phyloP scores from a whole-genome alignment of 2,329 filamentous ascomycete genomes.

The Calonectria montana region DNA sequence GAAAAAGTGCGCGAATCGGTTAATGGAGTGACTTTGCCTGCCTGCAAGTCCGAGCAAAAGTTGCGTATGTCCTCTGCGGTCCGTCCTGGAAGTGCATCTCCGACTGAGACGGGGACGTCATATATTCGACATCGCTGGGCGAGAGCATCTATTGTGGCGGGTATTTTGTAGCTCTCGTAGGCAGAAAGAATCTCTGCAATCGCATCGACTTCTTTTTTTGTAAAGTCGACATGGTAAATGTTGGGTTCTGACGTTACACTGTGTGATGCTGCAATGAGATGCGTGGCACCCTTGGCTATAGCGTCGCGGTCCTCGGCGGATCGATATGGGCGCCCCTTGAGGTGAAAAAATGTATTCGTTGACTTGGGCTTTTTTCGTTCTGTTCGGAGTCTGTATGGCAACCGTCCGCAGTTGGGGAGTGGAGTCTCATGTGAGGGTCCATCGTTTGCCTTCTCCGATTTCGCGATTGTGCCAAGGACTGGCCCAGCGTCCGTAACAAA shows the following conservation, averaged over 20 bases:
- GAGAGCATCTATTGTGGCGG: constrained; percentile 34
- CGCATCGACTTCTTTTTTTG: constrained; percentile 48
- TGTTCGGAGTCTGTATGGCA: constrained; percentile 22
- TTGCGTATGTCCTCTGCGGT: constrained; percentile 43
- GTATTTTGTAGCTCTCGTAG: constrained; percentile 25
- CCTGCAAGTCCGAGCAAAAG: constrained; percentile 47
- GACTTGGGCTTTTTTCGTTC: constrained; percentile 26
- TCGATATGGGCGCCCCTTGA: constrained; percentile 41
- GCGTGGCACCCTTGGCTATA: constrained; percentile 40
- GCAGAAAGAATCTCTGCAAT: constrained; percentile 38
- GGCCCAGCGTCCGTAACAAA: neutral
- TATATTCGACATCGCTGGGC: constrained; percentile 29
- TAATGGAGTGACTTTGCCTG: constrained; percentile 28
- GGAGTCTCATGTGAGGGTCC: neutral
- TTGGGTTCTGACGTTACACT: constrained; percentile 20
- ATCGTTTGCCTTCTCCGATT: neutral
- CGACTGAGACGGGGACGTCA: constrained; percentile 40
- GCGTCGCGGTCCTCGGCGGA: constrained; percentile 40
- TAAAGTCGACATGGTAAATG: constrained; percentile 61
- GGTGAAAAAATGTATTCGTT: constrained; percentile 27
- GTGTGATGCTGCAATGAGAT: constrained; percentile 3
- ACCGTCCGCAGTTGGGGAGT: constrained; percentile 9
- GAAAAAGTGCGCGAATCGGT: constrained; percentile 40
- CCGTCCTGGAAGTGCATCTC: constrained; percentile 37
- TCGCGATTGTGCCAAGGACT: neutral